Base-by-base conservation (phyloP, 2,329 filamentous ascomycete species). In the Aspergillus spinulosporus region DNA sequence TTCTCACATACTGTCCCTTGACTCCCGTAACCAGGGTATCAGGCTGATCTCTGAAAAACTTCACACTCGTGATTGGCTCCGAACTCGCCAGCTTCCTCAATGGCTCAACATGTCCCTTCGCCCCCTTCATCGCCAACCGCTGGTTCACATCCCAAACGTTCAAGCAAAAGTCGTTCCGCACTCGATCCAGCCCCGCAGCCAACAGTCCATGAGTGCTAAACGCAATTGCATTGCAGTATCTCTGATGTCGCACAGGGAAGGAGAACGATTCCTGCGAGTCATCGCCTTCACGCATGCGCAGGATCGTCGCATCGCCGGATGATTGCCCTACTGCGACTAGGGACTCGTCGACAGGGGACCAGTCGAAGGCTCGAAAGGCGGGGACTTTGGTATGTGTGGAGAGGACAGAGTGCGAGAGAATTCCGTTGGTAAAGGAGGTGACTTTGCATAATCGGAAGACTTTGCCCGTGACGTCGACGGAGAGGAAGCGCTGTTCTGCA, bases 341-440 rank as follows among this genome's bases (percentile, higher is more conserved):
- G 47, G 77, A 76, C 56, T 84, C 80, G 62, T 86, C 78, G 36
- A 75, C 76, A 52, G 81, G 81, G 5, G 84, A 86, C 84, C 84
- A 87, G 68, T 87, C 84, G 69, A 87, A 87, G 11, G 85, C 84
- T 39, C 82, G 83, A 66, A 86, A 87, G 31, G 81, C 78, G 31
- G 84, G 83, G 1, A 86, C 77, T 59, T 82, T 81, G 62, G 79
- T 78, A 54, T 81, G 78, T 1, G 78, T 76, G 14, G 80, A 78
- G 5, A 85, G 65, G 15, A 81, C 75, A 52, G 81, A 78, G 72
- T 85, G 84, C 15, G 76, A 72, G 52, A 86, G 64, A n/a, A 70
- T 72, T 12, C 66, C 68, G 45, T 72, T 69, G 48, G 71, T 66
- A 49, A 74, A 71, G 4, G 67, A 64, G 7, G 70, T 74, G 49